These are phyloP conservation scores for Xanthoceras sorbifolium DNA, from an alignment of 345 rosid species.

Conservation along the genomic window DNA sequence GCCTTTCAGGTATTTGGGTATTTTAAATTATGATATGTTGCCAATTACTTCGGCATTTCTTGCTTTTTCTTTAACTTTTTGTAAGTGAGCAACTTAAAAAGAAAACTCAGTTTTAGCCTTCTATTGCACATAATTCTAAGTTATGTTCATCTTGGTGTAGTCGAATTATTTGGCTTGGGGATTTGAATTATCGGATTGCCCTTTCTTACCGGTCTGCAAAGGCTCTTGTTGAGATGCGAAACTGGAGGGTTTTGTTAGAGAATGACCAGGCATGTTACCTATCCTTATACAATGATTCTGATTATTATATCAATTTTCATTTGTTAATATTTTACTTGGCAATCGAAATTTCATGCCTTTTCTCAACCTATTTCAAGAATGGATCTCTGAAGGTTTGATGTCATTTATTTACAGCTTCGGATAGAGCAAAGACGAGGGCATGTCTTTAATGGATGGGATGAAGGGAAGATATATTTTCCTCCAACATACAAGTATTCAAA, in stretches of 20 bases:
- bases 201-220: slow-evolving; percentile 79
- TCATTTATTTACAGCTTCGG: slow-evolving; percentile 52
- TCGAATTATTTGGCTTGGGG: slow-evolving; percentile 96
- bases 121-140: slow-evolving; percentile 3
- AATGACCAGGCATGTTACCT: slow-evolving; percentile 81
- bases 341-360: neutral
- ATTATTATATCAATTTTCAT: neutral
- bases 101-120: neutral
- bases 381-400: slow-evolving; percentile 18
- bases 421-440: slow-evolving; percentile 76
- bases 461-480: slow-evolving; percentile 91
- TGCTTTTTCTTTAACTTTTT: neutral
- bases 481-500: slow-evolving; percentile 97
- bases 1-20: neutral
- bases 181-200: slow-evolving; percentile 93
- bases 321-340: neutral
- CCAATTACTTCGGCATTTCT: neutral
- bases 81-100: neutral
- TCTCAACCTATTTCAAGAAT: neutral
- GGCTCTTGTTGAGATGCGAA: slow-evolving; percentile 97
- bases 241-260: slow-evolving; percentile 88
- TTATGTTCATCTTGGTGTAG: slow-evolving; percentile 41
- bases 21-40: neutral
- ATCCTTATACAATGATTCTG: neutral
- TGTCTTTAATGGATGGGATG: slow-evolving; percentile 91